Conservation (phyloP, 805 yeast species). For the Yarrowia porcina region DNA sequence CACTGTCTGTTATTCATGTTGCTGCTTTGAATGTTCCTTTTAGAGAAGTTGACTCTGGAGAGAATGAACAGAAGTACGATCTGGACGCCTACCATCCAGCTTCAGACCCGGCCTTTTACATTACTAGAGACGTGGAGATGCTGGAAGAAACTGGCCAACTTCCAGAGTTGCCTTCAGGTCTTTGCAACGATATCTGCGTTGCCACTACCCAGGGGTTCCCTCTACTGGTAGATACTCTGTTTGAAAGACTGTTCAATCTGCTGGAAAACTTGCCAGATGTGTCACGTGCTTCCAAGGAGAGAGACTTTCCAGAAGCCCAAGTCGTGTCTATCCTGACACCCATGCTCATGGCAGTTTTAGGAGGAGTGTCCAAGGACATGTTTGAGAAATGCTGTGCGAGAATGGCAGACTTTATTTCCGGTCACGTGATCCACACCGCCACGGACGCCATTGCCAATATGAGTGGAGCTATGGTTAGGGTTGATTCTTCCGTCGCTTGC, state of each 20-base stretch:
- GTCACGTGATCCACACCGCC: constrained; percentile 54
- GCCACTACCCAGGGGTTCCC: constrained; percentile 74
- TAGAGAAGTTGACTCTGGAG: constrained; percentile 47
- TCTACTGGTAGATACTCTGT: constrained; percentile 53
- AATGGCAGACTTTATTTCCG: constrained; percentile 52
- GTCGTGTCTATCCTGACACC: constrained; percentile 42
- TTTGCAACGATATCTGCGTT: constrained; percentile 52
- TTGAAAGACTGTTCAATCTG: constrained; percentile 57
- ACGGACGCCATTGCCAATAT: constrained; percentile 68
- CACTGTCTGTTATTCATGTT: constrained; percentile 66
- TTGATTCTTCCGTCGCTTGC: constrained; percentile 53
- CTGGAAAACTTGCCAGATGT: constrained; percentile 69
- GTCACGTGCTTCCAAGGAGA: constrained; percentile 43
- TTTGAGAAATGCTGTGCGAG: constrained; percentile 34
- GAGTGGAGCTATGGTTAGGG: constrained; percentile 65
- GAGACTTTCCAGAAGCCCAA: constrained; percentile 46
- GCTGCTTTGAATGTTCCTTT: constrained; percentile 73
- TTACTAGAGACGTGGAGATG: constrained; percentile 59
- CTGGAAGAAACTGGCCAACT: constrained; percentile 41
- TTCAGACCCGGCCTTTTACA: constrained; percentile 40
- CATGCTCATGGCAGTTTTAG: constrained; percentile 40
- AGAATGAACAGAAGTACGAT: constrained; percentile 28
- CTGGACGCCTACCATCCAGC: neutral
- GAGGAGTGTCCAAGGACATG: constrained; percentile 35
- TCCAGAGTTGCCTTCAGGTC: neutral